Percentiles rank a stretch among this genome's conserved stretches.
phyloP scores from a whole-genome alignment of 2,329 filamentous ascomycete genomes.

The Huntiella omanensis region DNA sequence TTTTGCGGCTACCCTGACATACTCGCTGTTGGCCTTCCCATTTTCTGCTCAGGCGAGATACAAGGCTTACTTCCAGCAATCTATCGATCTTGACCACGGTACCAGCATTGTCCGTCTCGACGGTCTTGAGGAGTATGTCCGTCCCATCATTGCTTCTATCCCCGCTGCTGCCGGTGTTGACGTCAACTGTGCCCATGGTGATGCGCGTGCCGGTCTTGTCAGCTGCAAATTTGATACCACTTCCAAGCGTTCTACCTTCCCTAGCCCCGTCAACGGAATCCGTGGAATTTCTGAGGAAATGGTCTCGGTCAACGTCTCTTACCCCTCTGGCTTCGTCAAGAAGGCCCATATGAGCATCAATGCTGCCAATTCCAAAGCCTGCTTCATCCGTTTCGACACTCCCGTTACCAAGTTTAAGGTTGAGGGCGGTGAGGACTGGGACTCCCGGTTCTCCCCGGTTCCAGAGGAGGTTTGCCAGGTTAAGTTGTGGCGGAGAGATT shows the following conservation, averaged over 20 bases:
- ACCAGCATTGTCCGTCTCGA: slow-evolving; percentile 48
- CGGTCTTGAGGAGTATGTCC: slow-evolving; percentile 49
- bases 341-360: slow-evolving; percentile 46
- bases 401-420: slow-evolving; percentile 48
- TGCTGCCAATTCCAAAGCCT: slow-evolving; percentile 60
- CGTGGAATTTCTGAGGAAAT: slow-evolving; percentile 26
- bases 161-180: slow-evolving; percentile 50
- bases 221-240: slow-evolving; percentile 50
- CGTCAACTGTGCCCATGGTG: slow-evolving; percentile 30
- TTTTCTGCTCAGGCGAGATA: slow-evolving; percentile 64
- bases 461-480: slow-evolving; percentile 47
- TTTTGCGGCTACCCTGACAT: slow-evolving; percentile 58
- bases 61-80: slow-evolving; percentile 77
- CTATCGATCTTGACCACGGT: slow-evolving; percentile 57
- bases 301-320: slow-evolving; percentile 43
- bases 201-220: slow-evolving; percentile 29
- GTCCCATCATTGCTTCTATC: slow-evolving; percentile 45
- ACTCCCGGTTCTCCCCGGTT: slow-evolving; percentile 45
- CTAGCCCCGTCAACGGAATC: slow-evolving; percentile 12
- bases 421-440: slow-evolving; percentile 35
- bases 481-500: slow-evolving; percentile 66
- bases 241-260: slow-evolving; percentile 18
- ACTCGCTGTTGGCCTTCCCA: slow-evolving; percentile 74
- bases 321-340: slow-evolving; percentile 16
- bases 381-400: slow-evolving; percentile 52